These are phyloP conservation scores for Pelargonium cotyledonis DNA, from an alignment of 441 rosid genomes.

Conservation along the genomic window DNA sequence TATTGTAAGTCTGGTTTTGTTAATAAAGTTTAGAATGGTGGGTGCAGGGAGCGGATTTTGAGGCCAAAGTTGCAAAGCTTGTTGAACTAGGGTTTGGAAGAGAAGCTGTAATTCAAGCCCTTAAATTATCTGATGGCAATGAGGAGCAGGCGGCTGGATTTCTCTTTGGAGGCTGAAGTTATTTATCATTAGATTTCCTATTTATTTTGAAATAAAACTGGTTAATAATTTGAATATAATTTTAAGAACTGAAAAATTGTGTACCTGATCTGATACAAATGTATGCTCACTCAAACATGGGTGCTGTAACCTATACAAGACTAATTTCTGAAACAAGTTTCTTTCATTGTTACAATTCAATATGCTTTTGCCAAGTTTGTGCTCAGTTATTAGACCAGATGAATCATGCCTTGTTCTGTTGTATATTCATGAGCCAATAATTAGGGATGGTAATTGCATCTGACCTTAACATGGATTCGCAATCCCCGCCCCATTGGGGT, in stretches of 20 bases:
- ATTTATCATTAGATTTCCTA: neutral
- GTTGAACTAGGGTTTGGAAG: conserved; percentile 78
- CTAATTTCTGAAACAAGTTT: too few species aligned
- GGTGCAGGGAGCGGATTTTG: conserved; percentile 67
- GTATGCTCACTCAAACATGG: neutral
- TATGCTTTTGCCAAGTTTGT: too few species aligned
- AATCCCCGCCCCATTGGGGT: too few species aligned
- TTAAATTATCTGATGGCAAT: conserved; percentile 61
- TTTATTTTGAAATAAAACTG: conserved; percentile 19
- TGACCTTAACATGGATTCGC: too few species aligned
- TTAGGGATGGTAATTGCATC: too few species aligned
- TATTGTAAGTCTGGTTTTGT: neutral
- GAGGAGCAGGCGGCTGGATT: conserved; percentile 99
- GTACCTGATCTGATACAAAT: neutral
- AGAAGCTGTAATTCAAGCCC: conserved; percentile 75
- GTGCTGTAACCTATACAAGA: too few species aligned
- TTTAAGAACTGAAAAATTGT: conserved; percentile 11
- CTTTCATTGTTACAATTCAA: too few species aligned
- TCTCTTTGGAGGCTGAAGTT: conserved; percentile 71
- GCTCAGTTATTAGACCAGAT: too few species aligned
- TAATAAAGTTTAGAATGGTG: too few species aligned
- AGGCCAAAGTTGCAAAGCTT: conserved; percentile 79
- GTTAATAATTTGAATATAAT: conserved; percentile 11
- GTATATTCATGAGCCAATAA: too few species aligned
- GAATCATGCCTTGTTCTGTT: too few species aligned